Conservation (phyloP, 768 basidiomycete species). For the Crassisporium funariophilum region DNA sequence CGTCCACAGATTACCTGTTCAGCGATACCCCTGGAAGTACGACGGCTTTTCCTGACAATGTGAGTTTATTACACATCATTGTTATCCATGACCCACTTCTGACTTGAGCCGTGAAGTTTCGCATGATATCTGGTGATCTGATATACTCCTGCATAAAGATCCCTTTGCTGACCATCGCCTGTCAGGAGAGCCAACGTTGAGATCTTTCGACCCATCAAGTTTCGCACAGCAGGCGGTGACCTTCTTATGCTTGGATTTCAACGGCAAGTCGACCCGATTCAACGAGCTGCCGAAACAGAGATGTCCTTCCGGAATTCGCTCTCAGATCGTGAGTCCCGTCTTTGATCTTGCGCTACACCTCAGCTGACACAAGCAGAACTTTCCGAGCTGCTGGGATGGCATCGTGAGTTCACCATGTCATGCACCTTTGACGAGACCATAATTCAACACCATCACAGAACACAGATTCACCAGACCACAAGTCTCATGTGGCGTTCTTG, state of each 20-base stretch:
- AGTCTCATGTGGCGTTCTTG: slow-evolving; percentile 40
- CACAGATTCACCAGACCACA: slow-evolving; percentile 40
- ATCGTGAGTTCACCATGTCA: slow-evolving; percentile 14
- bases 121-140: slow-evolving; percentile 38
- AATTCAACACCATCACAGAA: slow-evolving; percentile 29
- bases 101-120: slow-evolving; percentile 32
- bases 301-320: slow-evolving; percentile 39
- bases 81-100: not conserved
- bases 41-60: slow-evolving; percentile 42
- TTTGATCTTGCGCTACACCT: not conserved
- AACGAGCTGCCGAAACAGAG: slow-evolving; percentile 32
- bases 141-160: not conserved
- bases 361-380: slow-evolving; percentile 13
- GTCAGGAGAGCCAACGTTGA: slow-evolving; percentile 33
- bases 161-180: not conserved
- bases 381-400: slow-evolving; percentile 41
- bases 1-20: slow-evolving; percentile 44
- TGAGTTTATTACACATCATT: slow-evolving; percentile 13
- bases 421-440: not conserved
- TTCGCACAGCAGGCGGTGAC: slow-evolving; percentile 40
- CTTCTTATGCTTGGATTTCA: slow-evolving; percentile 43
- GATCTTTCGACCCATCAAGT: slow-evolving; percentile 32
- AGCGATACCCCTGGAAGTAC: slow-evolving; percentile 34
- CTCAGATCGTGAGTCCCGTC: slow-evolving; percentile 33
- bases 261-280: slow-evolving; percentile 29